Base-by-base conservation (phyloP, 345 rosid genomes). In the Rhizophora apiculata region DNA sequence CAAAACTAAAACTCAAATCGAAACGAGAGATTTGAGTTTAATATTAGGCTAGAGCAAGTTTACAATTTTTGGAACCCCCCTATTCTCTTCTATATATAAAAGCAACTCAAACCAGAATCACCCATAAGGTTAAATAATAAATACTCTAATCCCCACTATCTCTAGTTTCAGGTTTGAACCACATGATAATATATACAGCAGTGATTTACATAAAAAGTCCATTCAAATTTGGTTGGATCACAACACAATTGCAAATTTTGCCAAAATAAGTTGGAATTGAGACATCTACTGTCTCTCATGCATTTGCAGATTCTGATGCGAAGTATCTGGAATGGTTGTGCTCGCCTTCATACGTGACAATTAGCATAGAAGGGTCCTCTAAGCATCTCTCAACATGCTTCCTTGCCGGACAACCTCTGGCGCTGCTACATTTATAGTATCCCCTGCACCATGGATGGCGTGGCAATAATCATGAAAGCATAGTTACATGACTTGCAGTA, bases 341-440 rank as follows among this genome's bases (percentile, higher is more conserved):
- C 58, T 88, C 93, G 0, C 90, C 91, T 82, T 90, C 93, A 49
- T 90, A 90, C 0, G 92, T 90, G 51, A 90, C 93, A 68, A 83
- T 83, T 56, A 90, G 76, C 96, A 88, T 88, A 0, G 96, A 77
- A 57, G 92, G 85, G 27, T 90, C 96, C 73, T 88, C 92, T 49
- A 81, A 49, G 77, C 96, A 85, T 70, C 93, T 83, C 84, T 90
- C 96, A 6, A 90, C 96, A 37, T 88, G 96, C 82, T 90, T 90
- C 82, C 91, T 86, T 31, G 96, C 96, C 0, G 96, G 93, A 74
- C 93, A 90, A n/a, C 93, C 93, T 82, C 93, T 84, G 64, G 86
- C 72, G 59, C 86, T 86, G 82, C 96, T 90, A 64, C 96, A 90
- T 70, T 90, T 90, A 32, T 90, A 90, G 78, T 90, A 90, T 74